Percentiles rank a stretch among this genome's conserved stretches.
These are phyloP conservation scores for Acacia pycnantha DNA, from an alignment of 331 rosid genomes.

Conservation along the genomic window DNA sequence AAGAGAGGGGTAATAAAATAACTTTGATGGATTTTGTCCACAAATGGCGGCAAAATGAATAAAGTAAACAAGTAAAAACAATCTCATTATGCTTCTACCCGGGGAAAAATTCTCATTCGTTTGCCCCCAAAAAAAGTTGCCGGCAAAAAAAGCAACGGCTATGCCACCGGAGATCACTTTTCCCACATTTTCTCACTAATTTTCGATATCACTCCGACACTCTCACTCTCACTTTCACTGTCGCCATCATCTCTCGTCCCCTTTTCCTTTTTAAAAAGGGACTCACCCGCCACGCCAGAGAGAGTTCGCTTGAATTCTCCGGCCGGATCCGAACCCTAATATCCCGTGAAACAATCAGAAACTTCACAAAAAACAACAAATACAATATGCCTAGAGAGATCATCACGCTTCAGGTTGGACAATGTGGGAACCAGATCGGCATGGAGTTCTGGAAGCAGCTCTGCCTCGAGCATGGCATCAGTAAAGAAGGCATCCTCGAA, in stretches of 20 bases:
- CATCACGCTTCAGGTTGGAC: conserved; percentile 93
- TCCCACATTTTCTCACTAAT: not conserved
- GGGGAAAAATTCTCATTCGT: too few relatives aligned
- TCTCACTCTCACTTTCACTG: not conserved
- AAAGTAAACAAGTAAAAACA: too few relatives aligned
- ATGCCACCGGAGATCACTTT: not conserved
- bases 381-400: conserved; percentile 73
- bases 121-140: not conserved
- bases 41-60: too few relatives aligned
- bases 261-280: not conserved
- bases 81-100: too few relatives aligned
- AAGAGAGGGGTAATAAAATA: too few relatives aligned
- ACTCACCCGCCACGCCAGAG: not conserved
- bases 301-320: not conserved
- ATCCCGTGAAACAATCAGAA: conserved; percentile 28
- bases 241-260: not conserved
- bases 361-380: not conserved
- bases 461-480: conserved; percentile 98
- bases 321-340: conserved; percentile 41
- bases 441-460: conserved; percentile 99
- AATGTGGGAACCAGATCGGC: conserved; percentile 99
- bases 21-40: too few relatives aligned
- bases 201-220: not conserved
- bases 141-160: not conserved
- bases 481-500: conserved; percentile 94